phyloP scores from a whole-genome alignment of 2,329 filamentous ascomycete species.

The Calonectria fujianensis region DNA sequence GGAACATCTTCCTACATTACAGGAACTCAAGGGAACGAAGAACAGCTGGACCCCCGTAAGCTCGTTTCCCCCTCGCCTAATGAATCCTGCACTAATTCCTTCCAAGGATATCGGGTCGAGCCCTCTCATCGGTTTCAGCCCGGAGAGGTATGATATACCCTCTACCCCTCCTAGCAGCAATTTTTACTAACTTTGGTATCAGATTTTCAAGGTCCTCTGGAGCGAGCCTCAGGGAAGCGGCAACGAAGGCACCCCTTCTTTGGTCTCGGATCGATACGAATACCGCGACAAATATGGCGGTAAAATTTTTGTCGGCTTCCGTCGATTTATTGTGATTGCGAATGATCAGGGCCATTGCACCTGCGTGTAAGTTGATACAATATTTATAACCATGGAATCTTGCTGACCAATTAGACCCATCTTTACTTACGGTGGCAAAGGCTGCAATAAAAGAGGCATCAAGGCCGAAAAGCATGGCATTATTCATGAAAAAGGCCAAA shows the following conservation, averaged over 20 bases:
- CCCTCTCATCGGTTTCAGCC: slow-evolving; percentile 63
- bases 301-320: slow-evolving; percentile 69
- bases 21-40: slow-evolving; percentile 46
- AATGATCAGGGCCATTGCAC: slow-evolving; percentile 72
- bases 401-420: slow-evolving; percentile 67
- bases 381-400: neutral
- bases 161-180: neutral
- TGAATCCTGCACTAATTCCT: slow-evolving; percentile 37
- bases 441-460: slow-evolving; percentile 71
- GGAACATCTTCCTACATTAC: slow-evolving; percentile 38
- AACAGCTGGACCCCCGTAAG: slow-evolving; percentile 63
- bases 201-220: slow-evolving; percentile 76
- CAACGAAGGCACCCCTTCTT: slow-evolving; percentile 55
- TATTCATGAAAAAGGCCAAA: slow-evolving; percentile 63
- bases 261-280: slow-evolving; percentile 58
- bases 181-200: neutral
- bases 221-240: slow-evolving; percentile 68
- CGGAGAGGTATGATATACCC: slow-evolving; percentile 59
- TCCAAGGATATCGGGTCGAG: slow-evolving; percentile 64
- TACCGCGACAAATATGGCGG: slow-evolving; percentile 60
- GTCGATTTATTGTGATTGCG: slow-evolving; percentile 73
- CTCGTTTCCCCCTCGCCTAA: too few species aligned
- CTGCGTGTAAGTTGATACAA: slow-evolving; percentile 69
- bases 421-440: slow-evolving; percentile 72
- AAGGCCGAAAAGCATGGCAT: slow-evolving; percentile 73